Evolutionary conservation across 306 rosid species (phyloP).

Genomic region (Sicyos edulis): DNA sequence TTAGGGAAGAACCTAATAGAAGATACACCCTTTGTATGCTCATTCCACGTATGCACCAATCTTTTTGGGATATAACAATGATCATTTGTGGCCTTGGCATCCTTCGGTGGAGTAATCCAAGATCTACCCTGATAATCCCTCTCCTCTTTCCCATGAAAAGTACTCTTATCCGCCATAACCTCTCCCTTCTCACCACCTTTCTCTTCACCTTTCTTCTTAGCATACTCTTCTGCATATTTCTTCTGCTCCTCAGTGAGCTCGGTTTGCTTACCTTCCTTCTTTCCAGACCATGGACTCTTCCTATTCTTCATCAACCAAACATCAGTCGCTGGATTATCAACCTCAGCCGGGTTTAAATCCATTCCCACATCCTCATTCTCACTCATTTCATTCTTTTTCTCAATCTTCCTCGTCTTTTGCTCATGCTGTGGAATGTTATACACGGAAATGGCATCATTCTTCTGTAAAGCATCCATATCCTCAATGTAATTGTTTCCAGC

Average conservation of each 20-base stretch:
- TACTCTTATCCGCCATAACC: constrained; percentile 63
- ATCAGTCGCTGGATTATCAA: constrained; percentile 67
- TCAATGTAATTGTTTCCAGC: constrained; percentile 65
- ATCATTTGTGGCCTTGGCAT: constrained; percentile 79
- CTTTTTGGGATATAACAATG: constrained; percentile 95
- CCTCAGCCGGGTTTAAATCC: constrained; percentile 29
- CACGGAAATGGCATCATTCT: constrained; percentile 64
- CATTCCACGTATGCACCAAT: constrained; percentile 97
- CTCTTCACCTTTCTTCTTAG: constrained; percentile 95
- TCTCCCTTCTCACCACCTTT: constrained; percentile 70
- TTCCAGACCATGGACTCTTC: constrained; percentile 94
- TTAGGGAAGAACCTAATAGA: constrained; percentile 91
- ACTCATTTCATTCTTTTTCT: constrained; percentile 38
- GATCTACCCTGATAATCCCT: constrained; percentile 97
- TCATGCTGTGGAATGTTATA: constrained; percentile 73
- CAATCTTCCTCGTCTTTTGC: constrained; percentile 62
- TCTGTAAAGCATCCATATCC: constrained; percentile 49
- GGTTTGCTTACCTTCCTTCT: constrained; percentile 66
- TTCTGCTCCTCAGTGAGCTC: constrained; percentile 87
- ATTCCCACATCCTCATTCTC: constrained; percentile 22
- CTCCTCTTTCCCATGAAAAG: constrained; percentile 92
- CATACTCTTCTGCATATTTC: constrained; percentile 85
- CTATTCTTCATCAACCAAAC: constrained; percentile 75
- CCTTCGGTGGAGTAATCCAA: constrained; percentile 90
- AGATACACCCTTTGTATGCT: constrained; percentile 88